Evolutionary conservation across 768 basidiomycete genomes (phyloP).

Genomic region (Lepiota venenata): DNA sequence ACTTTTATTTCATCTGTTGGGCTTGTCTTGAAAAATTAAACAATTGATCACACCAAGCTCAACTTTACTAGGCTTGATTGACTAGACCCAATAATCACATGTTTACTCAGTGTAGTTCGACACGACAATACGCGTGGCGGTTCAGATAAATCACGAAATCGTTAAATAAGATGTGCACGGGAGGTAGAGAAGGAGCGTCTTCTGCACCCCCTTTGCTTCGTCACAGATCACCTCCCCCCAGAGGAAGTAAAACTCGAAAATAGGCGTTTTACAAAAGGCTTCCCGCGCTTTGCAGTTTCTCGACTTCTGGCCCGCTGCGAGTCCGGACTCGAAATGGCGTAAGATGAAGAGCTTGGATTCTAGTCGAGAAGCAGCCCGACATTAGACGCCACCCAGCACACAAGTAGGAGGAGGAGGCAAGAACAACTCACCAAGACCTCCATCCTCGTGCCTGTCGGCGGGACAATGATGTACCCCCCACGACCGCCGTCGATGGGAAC

Average conservation of each 20-base stretch:
- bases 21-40: too few relatives aligned
- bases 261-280: background rate
- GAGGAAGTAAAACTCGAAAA: constrained; percentile 5
- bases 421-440: constrained; percentile 7
- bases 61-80: too few relatives aligned
- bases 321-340: background rate
- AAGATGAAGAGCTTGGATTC: background rate
- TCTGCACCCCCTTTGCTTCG: too few relatives aligned
- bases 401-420: constrained; percentile 10
- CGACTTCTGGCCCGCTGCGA: background rate
- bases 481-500: constrained; percentile 3
- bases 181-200: too few relatives aligned
- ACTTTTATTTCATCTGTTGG: too few relatives aligned
- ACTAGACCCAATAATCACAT: too few relatives aligned
- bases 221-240: background rate
- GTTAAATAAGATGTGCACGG: too few relatives aligned
- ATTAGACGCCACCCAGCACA: constrained; percentile 7
- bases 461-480: constrained; percentile 5
- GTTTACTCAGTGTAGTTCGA: too few relatives aligned
- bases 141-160: too few relatives aligned
- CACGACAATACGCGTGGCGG: too few relatives aligned
- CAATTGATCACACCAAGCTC: too few relatives aligned
- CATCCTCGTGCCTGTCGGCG: constrained; percentile 7
- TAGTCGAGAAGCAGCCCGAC: background rate
- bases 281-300: background rate